Base-by-base conservation (phyloP, 495 filamentous ascomycete species). In the Podospora pseudocomata region DNA sequence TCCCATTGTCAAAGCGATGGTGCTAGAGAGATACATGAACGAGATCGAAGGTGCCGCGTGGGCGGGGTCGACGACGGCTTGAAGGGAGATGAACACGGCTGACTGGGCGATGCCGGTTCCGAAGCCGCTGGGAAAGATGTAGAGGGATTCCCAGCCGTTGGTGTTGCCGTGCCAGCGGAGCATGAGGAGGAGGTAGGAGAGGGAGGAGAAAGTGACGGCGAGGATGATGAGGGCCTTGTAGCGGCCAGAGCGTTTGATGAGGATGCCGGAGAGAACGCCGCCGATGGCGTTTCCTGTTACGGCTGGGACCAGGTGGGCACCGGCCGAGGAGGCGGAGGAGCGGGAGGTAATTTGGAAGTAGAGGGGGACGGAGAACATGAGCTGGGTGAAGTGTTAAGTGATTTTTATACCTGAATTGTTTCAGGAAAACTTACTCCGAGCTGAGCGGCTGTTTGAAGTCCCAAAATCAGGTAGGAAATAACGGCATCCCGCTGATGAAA, bases 341-440 rank as follows among this genome's bases (percentile, higher is more conserved):
- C 79, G 73, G 4, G 79, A 70, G 0, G 87, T 89, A n/a, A 90
- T 83, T 68, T 90, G 87, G 71, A 91, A 91, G 73, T 91, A 92
- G 0, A 92, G 76, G 0, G 90, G 90, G 0, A 91, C 84, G n/a
- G 79, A 78, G 57, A 82, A 83, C 83, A 87, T 86, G 65, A 87
- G 72, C 82, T 83, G 60, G 18, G n/a, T 15, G 18, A 6, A 6
- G 55, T 58, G 55, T 58, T 13, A 49, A 49, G 39, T 49, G 9
- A 49, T 23, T 23, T 23, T 23, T 23, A 23, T 23, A 23, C 23
- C 23, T 23, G 23, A 23, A 23, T 23, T 1, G 23, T 23, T 23
- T 23, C 23, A 39, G 63, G 34, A 58, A 34, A 58, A 77, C 81
- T 73, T 81, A 80, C 84, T 72, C 79, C 79, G 2, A 89, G 67